phyloP scores from a whole-genome alignment of 116 monocot genomes.

The Thalassia testudinum region DNA sequence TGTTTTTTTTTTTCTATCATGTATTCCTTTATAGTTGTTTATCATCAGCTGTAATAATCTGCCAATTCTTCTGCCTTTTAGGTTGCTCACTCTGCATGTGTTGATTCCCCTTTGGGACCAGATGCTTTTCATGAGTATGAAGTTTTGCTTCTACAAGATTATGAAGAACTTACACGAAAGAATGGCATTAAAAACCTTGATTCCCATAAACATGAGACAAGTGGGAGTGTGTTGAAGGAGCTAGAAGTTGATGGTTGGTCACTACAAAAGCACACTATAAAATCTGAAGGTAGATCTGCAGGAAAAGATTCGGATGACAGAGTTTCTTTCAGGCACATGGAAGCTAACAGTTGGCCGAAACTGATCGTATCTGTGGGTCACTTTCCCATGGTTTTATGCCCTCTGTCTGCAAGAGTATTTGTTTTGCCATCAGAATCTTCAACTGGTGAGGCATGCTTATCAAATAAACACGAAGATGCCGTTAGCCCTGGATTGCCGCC shows the following conservation, averaged over 20 bases:
- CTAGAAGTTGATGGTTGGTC: constrained; percentile 3
- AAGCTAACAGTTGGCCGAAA: constrained; percentile 11
- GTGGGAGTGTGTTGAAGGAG: too few species aligned
- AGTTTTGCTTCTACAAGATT: constrained; percentile 77
- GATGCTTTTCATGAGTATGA: constrained; percentile 97
- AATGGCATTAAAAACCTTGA: constrained; percentile 7
- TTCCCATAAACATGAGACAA: constrained; percentile 1
- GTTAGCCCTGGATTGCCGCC: constrained; percentile 81
- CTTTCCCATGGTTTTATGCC: constrained; percentile 73
- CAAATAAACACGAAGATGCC: constrained; percentile 48
- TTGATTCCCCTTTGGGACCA: constrained; percentile 89
- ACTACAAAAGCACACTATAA: constrained; percentile 12
- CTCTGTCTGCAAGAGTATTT: constrained; percentile 70
- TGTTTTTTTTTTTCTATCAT: too few species aligned
- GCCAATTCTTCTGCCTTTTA: constrained; percentile 7
- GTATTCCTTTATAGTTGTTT: too few species aligned
- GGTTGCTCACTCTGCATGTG: constrained; percentile 79
- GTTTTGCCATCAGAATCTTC: constrained; percentile 80
- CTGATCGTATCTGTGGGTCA: constrained; percentile 61
- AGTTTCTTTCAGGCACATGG: constrained; percentile 3
- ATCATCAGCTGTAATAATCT: background rate
- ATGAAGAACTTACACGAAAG: constrained; percentile 64
- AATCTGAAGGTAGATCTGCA: constrained; percentile 17
- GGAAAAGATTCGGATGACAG: constrained; percentile 15
- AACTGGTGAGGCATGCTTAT: constrained; percentile 67